Conservation (phyloP, 1,284 basidiomycete genomes). For the Pyrrhoderma lamaoense region DNA sequence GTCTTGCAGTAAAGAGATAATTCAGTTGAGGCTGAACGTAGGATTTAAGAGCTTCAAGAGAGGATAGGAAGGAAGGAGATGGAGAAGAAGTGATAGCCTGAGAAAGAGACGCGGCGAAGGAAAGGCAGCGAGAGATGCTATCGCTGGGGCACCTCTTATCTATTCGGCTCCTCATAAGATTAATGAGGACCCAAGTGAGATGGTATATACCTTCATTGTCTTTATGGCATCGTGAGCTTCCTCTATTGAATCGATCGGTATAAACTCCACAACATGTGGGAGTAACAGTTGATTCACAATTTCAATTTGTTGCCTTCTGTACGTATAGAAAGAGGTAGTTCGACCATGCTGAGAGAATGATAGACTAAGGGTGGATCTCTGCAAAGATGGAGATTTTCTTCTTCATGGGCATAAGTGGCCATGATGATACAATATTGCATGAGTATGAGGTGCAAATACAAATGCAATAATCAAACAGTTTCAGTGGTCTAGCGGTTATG, state of each 20-base stretch:
- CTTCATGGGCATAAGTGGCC: background rate
- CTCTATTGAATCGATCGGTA: conserved; percentile 64
- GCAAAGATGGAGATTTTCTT: background rate
- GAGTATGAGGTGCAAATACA: background rate
- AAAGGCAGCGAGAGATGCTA: conserved; percentile 84
- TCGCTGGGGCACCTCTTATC: conserved; percentile 92
- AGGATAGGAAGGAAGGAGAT: conserved; percentile 42
- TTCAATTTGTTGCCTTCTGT: conserved; percentile 61
- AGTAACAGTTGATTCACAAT: conserved; percentile 83
- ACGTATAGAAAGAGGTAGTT: conserved; percentile 46
- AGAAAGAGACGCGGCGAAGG: conserved; percentile 59
- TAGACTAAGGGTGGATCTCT: no score
- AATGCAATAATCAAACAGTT: background rate
- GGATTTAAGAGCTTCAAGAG: conserved; percentile 39
- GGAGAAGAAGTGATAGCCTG: conserved; percentile 37
- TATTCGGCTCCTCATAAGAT: conserved; percentile 25
- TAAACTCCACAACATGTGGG: conserved; percentile 72
- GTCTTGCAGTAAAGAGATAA: conserved; percentile 78
- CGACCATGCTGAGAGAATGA: background rate
- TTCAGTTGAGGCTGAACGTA: conserved; percentile 55
- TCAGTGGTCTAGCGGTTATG: conserved; percentile 2
- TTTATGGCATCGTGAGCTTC: conserved; percentile 89
- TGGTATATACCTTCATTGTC: conserved; percentile 68
- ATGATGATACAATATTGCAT: background rate
- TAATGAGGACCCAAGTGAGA: background rate